Conservation (phyloP, 345 rosid species). For the Eucalyptus leucophloia region DNA sequence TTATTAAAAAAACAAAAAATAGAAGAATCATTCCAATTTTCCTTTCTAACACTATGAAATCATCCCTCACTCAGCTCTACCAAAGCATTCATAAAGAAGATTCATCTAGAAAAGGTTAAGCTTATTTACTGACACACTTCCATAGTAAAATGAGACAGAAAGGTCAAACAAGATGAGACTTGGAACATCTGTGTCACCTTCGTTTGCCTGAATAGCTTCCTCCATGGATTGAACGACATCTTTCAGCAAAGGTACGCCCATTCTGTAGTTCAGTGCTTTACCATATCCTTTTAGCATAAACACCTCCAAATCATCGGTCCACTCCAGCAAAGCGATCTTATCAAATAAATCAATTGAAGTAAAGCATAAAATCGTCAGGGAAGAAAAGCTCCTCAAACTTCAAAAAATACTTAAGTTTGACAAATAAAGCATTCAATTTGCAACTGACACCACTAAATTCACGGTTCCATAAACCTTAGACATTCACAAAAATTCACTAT, state of each 20-base stretch:
- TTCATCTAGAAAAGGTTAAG: neutral
- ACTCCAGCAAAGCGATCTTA: constrained; percentile 87
- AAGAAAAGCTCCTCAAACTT: neutral
- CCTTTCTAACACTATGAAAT: neutral
- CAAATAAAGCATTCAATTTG: neutral
- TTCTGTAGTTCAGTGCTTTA: constrained; percentile 63
- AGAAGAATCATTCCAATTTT: neutral
- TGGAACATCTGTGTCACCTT: constrained; percentile 39
- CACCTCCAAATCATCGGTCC: constrained; percentile 86
- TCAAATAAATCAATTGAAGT: neutral
- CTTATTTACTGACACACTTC: neutral
- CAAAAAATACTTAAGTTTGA: neutral
- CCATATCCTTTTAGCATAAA: constrained; percentile 86
- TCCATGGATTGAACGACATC: constrained; percentile 88
- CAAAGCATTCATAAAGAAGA: neutral
- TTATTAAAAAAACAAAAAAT: neutral
- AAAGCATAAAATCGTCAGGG: neutral
- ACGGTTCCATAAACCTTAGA: neutral
- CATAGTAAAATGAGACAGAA: neutral
- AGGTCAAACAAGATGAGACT: neutral
- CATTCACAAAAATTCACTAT: neutral
- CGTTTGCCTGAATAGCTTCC: constrained; percentile 62
- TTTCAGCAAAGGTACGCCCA: constrained; percentile 86
- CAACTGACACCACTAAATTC: neutral
- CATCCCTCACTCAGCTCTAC: neutral